These are phyloP conservation scores for Diddensiella caesifluorescens DNA, from an alignment of 805 yeast genomes.

Conservation along the genomic window DNA sequence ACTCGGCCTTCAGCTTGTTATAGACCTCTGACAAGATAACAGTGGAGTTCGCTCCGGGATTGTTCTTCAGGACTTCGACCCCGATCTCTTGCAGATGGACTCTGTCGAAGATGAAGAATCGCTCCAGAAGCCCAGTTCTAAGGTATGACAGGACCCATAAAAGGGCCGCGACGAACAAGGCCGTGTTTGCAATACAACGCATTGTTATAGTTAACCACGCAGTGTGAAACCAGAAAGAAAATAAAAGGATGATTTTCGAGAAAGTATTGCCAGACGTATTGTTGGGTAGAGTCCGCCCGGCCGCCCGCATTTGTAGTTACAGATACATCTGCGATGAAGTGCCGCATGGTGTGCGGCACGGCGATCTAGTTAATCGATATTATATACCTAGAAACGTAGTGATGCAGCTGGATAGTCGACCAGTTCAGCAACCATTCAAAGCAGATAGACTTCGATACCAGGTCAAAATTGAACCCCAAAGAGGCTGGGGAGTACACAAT, in stretches of 20 bases:
- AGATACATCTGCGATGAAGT: too few species aligned
- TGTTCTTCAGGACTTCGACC: conserved; percentile 41
- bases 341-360: too few species aligned
- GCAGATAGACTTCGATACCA: conserved; percentile 1
- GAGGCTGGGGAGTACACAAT: neutral
- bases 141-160: conserved; percentile 23
- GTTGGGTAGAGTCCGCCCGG: too few species aligned
- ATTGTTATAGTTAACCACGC: conserved; percentile 6
- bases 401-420: conserved; percentile 1
- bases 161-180: conserved; percentile 15
- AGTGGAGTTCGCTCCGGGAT: conserved; percentile 42
- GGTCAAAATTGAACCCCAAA: conserved; percentile 4
- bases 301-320: too few species aligned
- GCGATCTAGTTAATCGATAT: too few species aligned
- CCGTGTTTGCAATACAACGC: conserved; percentile 17
- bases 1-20: conserved; percentile 49
- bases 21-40: conserved; percentile 60
- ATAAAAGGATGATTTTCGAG: too few species aligned
- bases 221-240: too few species aligned
- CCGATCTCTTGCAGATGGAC: conserved; percentile 53
- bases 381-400: too few species aligned
- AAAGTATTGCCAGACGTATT: too few species aligned
- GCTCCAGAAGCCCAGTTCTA: conserved; percentile 47
- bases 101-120: conserved; percentile 65
- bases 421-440: conserved; percentile 13